Base-by-base conservation (phyloP, 2,329 filamentous ascomycete genomes). In the Ascochyta pisi region DNA sequence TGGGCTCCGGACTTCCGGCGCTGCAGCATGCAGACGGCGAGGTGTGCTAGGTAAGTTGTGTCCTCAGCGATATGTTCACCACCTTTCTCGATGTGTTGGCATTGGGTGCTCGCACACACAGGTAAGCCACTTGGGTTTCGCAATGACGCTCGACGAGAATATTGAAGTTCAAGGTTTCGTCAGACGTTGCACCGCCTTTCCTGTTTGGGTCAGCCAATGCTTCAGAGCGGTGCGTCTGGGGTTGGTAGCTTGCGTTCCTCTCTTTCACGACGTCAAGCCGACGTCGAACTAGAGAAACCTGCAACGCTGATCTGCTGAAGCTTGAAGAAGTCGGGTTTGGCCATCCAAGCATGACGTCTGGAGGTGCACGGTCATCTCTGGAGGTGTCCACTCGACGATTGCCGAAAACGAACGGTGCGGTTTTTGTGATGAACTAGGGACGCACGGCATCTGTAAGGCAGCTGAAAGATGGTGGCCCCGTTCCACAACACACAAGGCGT, bases 161-260 rank as follows among this genome's bases (percentile, higher is more conserved):
- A 39, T 29, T n/a, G 48, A 50, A 33, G 37, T 56, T 51, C 34
- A 59, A 42, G 16, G 42, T 60, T 60, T 60, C 54, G 59, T 62
- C 60, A 62, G 43, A 65, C 61, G 57, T 64, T 46, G 64, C 57
- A 67, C 64, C 34, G 33, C 57, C 50, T 37, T 31, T 37, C 47
- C 37, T 56, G 54, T 34, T 58, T 41, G 57, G 37, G 44, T 54
- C 47, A 46, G 38, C 46, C 34, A 35, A 41, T 16, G 43, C 33
- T 41, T 29, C 19, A 6, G 41, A 26, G 42, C 26, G 42, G 38
- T 33, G 43, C 31, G 37, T 50, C 37, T 34, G 37, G 39, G 6
- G 38, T 48, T 40, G 41, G 35, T 27, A 37, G 22, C 35, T 24
- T 24, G 47, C 22, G 26, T 23, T 44, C 34, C 13, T 31, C 24